phyloP scores from a whole-genome alignment of 2,329 filamentous ascomycete genomes.

The Penicillium olsonii region DNA sequence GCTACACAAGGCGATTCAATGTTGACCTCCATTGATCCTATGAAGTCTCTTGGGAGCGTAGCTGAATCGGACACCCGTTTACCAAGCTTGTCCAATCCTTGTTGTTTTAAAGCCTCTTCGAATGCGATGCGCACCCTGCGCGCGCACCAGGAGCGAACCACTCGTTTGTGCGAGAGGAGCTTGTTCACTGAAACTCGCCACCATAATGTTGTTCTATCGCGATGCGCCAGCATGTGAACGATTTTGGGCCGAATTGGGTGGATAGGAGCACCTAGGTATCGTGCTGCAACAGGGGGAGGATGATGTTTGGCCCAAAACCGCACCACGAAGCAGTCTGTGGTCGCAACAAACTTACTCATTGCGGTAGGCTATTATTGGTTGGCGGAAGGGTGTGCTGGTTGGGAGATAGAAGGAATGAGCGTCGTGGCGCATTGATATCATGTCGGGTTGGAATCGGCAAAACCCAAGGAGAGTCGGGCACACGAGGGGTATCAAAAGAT shows the following conservation, averaged over 20 bases:
- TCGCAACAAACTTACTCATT: constrained; percentile 21
- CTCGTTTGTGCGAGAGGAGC: constrained; percentile 38
- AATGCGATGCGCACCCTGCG: constrained; percentile 51
- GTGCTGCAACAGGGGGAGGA: constrained; percentile 30
- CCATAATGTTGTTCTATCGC: constrained; percentile 49
- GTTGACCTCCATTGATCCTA: constrained; percentile 40
- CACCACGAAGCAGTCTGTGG: constrained; percentile 24
- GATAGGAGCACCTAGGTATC: constrained; percentile 28
- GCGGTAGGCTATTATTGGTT: constrained; percentile 1
- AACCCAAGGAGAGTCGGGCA: background rate
- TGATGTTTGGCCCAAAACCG: constrained; percentile 26
- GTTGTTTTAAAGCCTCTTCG: constrained; percentile 44
- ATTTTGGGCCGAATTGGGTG: constrained; percentile 43
- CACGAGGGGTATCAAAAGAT: background rate
- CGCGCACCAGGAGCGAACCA: constrained; percentile 50
- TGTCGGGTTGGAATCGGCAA: constrained; percentile 9
- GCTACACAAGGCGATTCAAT: constrained; percentile 17
- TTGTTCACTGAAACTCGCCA: constrained; percentile 44
- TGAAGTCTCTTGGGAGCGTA: constrained; percentile 22
- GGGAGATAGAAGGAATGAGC: background rate
- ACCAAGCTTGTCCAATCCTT: constrained; percentile 46
- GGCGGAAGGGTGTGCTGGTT: background rate
- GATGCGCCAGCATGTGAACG: constrained; percentile 36
- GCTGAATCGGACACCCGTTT: constrained; percentile 4
- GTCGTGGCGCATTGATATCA: constrained; percentile 17